Evolutionary conservation across 768 basidiomycete genomes (phyloP), one percentile per base, ranked within the genome.

Genomic region (Calocybe gangraenosa): DNA sequence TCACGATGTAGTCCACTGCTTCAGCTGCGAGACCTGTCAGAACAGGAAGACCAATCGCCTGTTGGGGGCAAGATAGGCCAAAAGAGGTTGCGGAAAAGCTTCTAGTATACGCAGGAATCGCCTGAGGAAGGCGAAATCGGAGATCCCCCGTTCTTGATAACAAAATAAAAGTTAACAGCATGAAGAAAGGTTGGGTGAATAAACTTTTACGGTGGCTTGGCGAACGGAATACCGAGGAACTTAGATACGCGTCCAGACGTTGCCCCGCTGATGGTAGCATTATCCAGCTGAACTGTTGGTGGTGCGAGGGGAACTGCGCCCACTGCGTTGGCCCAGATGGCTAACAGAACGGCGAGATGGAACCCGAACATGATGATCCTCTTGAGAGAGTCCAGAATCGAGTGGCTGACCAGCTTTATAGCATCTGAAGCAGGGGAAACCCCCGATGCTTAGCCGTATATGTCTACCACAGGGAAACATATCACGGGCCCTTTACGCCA

Each of bases 161-260:
- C 25, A 11, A 28, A 11, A 11, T 28, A 6, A 28, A 28, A 5
- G 25, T 28, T 28, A 28, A 28, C 25, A 28, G 25, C 25, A 28
- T 28, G 6, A 28, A 11, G 25, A 5, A n/a, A n/a, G 14, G 6
- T n/a, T 35, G 17, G 34, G n/a, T 7, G n/a, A 18, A 35, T 35
- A 18, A 35, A 30, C 59, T 74, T 11, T 52, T 50, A 78, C 77
- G 75, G 74, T n/a, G 75, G 67, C 48, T 68, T 54, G 1, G 75
- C 75, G 43, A 70, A 79, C 3, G 75, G 75, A 33, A 79, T 75
- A 1, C 76, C 75, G 2, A 75, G 57, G 49, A 74, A 79, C 39
- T 68, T 62, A 15, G 65, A 55, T 2, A 69, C 51, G 2, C 47
- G 34, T 0, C 66, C 68, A 33, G 66, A 60, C 2, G 56, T 56